These are phyloP conservation scores for Hypoxylon lienhwacheense DNA, from an alignment of 495 filamentous ascomycete genomes.

Conservation along the genomic window DNA sequence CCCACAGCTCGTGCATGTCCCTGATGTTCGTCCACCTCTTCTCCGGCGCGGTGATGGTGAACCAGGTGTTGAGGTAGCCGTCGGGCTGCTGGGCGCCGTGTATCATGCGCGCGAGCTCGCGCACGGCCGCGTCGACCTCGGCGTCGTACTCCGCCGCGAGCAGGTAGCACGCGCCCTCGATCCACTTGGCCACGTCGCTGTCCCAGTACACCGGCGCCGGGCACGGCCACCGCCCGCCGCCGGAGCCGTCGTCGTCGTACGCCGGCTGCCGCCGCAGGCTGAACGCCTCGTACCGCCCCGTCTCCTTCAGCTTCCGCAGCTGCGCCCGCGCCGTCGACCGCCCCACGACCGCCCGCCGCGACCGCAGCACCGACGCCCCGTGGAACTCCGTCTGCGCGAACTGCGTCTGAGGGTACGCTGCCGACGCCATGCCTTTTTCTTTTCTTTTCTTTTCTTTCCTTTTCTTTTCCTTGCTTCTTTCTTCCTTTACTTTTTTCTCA, in stretches of 20 bases:
- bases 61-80: conserved; percentile 64
- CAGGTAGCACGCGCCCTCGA: conserved; percentile 63
- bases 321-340: conserved; percentile 48
- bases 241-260: conserved; percentile 52
- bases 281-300: conserved; percentile 60
- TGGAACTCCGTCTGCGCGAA: conserved; percentile 39
- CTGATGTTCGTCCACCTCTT: conserved; percentile 59
- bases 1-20: conserved; percentile 64
- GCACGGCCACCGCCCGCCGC: conserved; percentile 53
- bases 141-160: conserved; percentile 45
- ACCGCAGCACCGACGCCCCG: conserved; percentile 40
- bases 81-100: conserved; percentile 55
- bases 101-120: conserved; percentile 60
- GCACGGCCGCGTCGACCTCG: conserved; percentile 54
- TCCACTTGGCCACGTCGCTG: conserved; percentile 63
- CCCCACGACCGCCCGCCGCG: conserved; percentile 48
- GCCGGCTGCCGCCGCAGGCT: conserved; percentile 53
- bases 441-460: too few relatives aligned
- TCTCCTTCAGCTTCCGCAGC: conserved; percentile 54
- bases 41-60: conserved; percentile 55
- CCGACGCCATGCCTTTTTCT: neutral
- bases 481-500: too few relatives aligned
- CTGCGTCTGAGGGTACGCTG: conserved; percentile 39
- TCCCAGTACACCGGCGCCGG: conserved; percentile 62
- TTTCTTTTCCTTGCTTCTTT: too few relatives aligned